Conservation (phyloP, 805 yeast species). For the Metschnikowia reukaufii region DNA sequence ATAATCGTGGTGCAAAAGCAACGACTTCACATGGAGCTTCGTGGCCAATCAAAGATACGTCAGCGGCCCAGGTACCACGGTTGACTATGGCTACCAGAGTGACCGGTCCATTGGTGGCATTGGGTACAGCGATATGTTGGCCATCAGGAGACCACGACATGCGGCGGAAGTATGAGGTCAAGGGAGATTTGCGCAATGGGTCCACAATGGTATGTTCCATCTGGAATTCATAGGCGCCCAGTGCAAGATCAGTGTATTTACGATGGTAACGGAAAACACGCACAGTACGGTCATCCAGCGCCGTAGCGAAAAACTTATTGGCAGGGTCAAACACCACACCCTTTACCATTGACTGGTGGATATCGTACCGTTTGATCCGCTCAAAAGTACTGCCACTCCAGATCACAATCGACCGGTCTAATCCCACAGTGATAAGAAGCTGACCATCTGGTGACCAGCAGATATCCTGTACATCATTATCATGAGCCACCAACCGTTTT, state of each 20-base stretch:
- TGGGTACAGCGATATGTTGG: constrained; percentile 80
- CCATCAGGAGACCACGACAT: constrained; percentile 93
- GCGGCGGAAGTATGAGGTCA: constrained; percentile 86
- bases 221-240: constrained; percentile 71
- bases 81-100: constrained; percentile 70
- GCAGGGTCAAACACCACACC: constrained; percentile 99
- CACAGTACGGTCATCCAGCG: constrained; percentile 92
- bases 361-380: constrained; percentile 81
- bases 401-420: constrained; percentile 87
- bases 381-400: constrained; percentile 95
- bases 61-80: constrained; percentile 79
- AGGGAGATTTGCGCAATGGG: constrained; percentile 86
- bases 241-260: constrained; percentile 45
- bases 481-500: constrained; percentile 92
- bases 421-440: constrained; percentile 87
- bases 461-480: constrained; percentile 94
- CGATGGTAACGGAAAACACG: constrained; percentile 84
- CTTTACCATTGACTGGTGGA: constrained; percentile 93
- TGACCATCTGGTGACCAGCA: constrained; percentile 98
- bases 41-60: constrained; percentile 74
- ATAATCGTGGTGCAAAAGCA: constrained; percentile 69
- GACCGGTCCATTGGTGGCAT: constrained; percentile 82
- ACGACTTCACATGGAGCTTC: constrained; percentile 85
- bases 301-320: constrained; percentile 94
- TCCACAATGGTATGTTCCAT: constrained; percentile 79